Base-by-base conservation (phyloP, 495 filamentous ascomycete genomes). In the Penicillium verhagenii region DNA sequence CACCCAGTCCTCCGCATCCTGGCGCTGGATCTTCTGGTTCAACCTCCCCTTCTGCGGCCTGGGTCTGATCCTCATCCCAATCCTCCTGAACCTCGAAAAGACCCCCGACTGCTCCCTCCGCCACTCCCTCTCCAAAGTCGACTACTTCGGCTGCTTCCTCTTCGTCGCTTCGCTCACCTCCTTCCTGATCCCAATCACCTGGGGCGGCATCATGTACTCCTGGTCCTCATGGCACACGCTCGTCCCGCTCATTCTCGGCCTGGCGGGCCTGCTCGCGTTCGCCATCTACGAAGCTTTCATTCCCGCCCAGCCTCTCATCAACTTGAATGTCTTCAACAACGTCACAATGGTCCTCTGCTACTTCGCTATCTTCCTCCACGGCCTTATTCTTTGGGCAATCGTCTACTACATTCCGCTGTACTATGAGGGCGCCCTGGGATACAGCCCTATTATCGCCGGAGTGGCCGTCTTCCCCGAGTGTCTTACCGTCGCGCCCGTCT, bases 181-280 rank as follows among this genome's bases (percentile, higher is more conserved):
- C 7, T 80, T 84, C 43, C 66, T 85, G 3, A 73, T 85, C 3
- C 79, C 78, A 0, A 68, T 85, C 14, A 80, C 78, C 0, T 84
- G 82, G 83, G 83, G 76, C 7, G 82, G 82, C 4, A 66, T 72
- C 19, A 72, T 80, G 64, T 81, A 73, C 48, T 50, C 65, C 7
- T 84, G 80, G 82, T 47, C 58, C 11, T 74, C 65, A 50, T 75
- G 65, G 56, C 59, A 70, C n/a, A 77, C 76, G 0, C 47, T 86
- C 9, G 69, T 74, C 0, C 80, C 82, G 8, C 53, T 85, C 33
- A 52, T 74, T 13, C 40, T 81, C 2, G 81, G 82, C 1, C 19
- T 53, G 9, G 44, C 52, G 2, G 67, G 62, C 20, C 10, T 76
- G 11, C 29, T 62, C 10, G 42, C 33, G 2, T 62, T 73, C 21